Percentiles rank a stretch among this genome's conserved stretches.
These are phyloP conservation scores for Penicillium verhagenii DNA, from an alignment of 495 filamentous ascomycete genomes.

Conservation along the genomic window DNA sequence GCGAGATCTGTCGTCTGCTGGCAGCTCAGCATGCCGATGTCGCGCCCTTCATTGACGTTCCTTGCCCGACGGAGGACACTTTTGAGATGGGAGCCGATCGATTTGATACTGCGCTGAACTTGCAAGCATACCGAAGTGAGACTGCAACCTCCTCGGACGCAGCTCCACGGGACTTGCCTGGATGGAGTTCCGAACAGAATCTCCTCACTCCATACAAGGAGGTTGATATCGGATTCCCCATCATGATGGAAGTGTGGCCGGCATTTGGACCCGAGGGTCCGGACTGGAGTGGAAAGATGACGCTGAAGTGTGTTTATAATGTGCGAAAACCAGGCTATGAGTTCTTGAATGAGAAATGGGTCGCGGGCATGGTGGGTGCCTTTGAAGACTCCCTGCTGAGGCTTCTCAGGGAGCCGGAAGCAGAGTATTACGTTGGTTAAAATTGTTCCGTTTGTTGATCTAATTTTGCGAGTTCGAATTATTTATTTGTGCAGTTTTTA, in stretches of 20 bases:
- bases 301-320: neutral
- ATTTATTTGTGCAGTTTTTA: neutral
- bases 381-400: neutral
- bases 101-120: neutral
- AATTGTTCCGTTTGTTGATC: neutral
- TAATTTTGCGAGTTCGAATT: neutral
- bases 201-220: neutral
- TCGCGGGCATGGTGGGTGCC: neutral
- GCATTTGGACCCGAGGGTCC: neutral
- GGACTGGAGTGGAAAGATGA: neutral
- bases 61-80: neutral
- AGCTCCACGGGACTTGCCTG: neutral
- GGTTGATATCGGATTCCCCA: neutral
- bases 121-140: neutral
- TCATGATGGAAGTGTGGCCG: conserved; percentile 1
- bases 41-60: neutral
- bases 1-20: neutral
- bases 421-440: neutral
- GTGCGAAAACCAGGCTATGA: neutral
- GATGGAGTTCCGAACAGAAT: neutral
- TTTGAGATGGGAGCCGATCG: neutral
- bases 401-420: neutral
- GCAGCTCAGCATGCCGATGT: neutral
- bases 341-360: neutral
- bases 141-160: neutral